A percentile compares a stretch with the other conserved stretches of the same genome.
Evolutionary conservation across 805 yeast species (phyloP).

Genomic region (Scheffersomyces coipomensis): DNA sequence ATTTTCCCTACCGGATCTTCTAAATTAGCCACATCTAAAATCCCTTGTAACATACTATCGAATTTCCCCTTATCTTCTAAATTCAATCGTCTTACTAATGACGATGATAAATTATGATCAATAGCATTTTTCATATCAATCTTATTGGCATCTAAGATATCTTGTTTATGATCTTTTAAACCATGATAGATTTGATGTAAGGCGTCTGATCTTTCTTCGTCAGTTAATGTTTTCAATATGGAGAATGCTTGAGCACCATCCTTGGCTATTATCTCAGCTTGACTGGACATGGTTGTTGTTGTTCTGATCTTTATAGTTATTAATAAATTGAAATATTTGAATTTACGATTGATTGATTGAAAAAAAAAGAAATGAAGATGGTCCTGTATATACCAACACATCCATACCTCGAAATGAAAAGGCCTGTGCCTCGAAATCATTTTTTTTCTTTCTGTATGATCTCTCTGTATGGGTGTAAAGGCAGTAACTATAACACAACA

Average conservation of each 20-base stretch:
- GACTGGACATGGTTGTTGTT: conserved; percentile 2
- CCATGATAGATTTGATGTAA: conserved; percentile 71
- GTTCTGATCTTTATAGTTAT: too few relatives aligned
- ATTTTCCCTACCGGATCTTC: conserved; percentile 93
- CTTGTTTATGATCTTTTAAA: conserved; percentile 54
- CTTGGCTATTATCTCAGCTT: conserved; percentile 76
- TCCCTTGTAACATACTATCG: conserved; percentile 93
- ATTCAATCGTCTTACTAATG: conserved; percentile 83
- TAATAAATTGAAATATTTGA: too few relatives aligned
- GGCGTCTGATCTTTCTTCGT: conserved; percentile 72
- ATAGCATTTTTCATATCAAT: conserved; percentile 72
- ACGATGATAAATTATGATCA: conserved; percentile 56
- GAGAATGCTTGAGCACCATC: conserved; percentile 84
- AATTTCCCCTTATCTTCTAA: conserved; percentile 78
- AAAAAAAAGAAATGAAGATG: too few relatives aligned
- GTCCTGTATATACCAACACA: too few relatives aligned
- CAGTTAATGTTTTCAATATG: conserved; percentile 70
- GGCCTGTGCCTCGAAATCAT: too few relatives aligned
- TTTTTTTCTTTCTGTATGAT: too few relatives aligned
- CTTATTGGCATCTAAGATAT: conserved; percentile 70
- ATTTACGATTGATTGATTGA: too few relatives aligned
- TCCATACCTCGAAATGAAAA: too few relatives aligned
- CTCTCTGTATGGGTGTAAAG: too few relatives aligned
- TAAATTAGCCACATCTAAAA: conserved; percentile 82
- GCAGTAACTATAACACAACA: too few relatives aligned